Evolutionary conservation across 2,329 filamentous ascomycete genomes (phyloP).

Genomic region (Fusarium annulatum): DNA sequence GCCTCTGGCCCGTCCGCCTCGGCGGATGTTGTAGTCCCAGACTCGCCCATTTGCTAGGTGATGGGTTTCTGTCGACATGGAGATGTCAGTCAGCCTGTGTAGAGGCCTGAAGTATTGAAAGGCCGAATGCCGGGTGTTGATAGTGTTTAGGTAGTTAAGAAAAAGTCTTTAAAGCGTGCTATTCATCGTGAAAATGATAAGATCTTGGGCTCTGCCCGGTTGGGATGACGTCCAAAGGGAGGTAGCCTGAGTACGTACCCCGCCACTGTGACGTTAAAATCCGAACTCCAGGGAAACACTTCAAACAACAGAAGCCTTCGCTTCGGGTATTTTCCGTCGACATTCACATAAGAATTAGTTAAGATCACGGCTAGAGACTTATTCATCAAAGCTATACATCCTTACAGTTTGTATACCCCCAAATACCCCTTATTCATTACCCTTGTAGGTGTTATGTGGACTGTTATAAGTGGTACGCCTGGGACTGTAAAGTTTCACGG

Average conservation of each 20-base stretch:
- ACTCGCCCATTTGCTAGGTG: slow-evolving; percentile 47
- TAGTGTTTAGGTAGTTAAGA: neutral
- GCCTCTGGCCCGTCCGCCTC: slow-evolving; percentile 46
- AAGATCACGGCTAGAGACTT: neutral
- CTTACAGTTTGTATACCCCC: neutral
- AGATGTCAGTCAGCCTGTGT: slow-evolving; percentile 28
- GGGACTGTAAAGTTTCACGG: slow-evolving; percentile 1
- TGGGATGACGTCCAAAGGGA: slow-evolving; percentile 27
- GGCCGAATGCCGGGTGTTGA: slow-evolving; percentile 10
- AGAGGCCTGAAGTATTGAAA: slow-evolving; percentile 13
- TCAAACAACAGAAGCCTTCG: neutral
- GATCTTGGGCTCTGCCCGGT: slow-evolving; percentile 10
- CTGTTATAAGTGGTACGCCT: neutral
- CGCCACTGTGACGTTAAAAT: slow-evolving; percentile 5
- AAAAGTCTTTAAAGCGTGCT: slow-evolving; percentile 12
- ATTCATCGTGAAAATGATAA: slow-evolving; percentile 25
- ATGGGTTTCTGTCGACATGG: slow-evolving; percentile 41
- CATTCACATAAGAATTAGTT: neutral
- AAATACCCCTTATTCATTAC: neutral
- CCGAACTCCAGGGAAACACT: neutral
- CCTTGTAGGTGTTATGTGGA: neutral
- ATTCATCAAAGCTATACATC: neutral
- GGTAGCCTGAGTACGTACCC: slow-evolving; percentile 22
- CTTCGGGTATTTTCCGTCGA: neutral
- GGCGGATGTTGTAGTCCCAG: slow-evolving; percentile 46